phyloP scores from a whole-genome alignment of 805 yeast species.

The Starmera pachycereana region DNA sequence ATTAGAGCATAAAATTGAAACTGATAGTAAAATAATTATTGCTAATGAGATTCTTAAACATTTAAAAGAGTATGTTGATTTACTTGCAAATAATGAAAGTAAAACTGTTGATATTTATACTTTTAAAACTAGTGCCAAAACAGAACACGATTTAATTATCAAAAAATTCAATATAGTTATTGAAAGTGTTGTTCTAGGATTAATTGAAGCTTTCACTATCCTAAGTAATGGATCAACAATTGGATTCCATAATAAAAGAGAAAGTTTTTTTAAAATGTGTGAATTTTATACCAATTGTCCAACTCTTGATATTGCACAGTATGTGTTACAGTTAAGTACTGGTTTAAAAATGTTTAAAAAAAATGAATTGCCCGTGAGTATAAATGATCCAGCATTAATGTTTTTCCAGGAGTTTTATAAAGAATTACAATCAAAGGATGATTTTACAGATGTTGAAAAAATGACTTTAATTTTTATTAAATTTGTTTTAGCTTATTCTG shows the following conservation, averaged over 20 bases:
- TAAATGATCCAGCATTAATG: too few relatives aligned
- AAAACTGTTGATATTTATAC: too few relatives aligned
- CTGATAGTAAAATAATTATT: too few relatives aligned
- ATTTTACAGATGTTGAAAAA: neutral
- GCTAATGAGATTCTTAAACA: too few relatives aligned
- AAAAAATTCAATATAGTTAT: neutral
- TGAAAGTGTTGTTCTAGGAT: neutral
- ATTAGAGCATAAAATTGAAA: too few relatives aligned
- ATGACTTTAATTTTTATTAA: neutral
- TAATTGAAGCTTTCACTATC: neutral
- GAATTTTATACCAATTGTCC: slow-evolving; percentile 1
- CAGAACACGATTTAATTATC: neutral
- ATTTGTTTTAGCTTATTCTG: neutral
- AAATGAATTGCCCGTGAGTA: too few relatives aligned
- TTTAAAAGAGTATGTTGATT: too few relatives aligned
- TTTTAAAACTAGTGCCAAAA: neutral
- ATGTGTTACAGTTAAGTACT: neutral
- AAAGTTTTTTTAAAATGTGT: slow-evolving; percentile 3
- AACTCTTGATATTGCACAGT: slow-evolving; percentile 5
- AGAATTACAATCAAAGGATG: too few relatives aligned
- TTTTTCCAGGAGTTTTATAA: too few relatives aligned
- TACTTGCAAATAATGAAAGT: too few relatives aligned
- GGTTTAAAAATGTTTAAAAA: too few relatives aligned
- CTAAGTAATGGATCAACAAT: neutral
- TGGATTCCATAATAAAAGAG: neutral